phyloP scores from a whole-genome alignment of 2,329 filamentous ascomycete species.

The Cladosporium sp. region DNA sequence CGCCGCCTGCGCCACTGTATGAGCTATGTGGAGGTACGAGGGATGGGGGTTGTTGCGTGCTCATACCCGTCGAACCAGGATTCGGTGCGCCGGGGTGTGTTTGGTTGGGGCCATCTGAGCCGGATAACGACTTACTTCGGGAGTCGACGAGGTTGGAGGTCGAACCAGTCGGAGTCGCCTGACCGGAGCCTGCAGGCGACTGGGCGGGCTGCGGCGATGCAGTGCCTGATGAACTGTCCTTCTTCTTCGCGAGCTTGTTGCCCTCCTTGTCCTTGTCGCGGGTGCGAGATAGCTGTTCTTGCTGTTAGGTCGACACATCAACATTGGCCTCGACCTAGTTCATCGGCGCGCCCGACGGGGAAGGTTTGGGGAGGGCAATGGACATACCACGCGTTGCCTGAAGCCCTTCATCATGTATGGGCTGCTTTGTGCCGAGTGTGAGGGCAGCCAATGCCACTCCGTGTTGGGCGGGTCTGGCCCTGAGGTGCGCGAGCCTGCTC shows the following conservation, averaged over 20 bases:
- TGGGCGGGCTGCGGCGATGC: slow-evolving; percentile 66
- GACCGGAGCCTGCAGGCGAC: slow-evolving; percentile 58
- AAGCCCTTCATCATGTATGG: slow-evolving; percentile 78
- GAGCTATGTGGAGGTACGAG: slow-evolving; percentile 10
- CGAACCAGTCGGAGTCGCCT: slow-evolving; percentile 80
- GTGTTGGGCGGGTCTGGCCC: slow-evolving; percentile 23
- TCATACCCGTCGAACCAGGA: slow-evolving; percentile 21
- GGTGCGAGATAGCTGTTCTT: slow-evolving; percentile 83
- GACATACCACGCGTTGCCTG: slow-evolving; percentile 90
- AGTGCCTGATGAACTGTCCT: slow-evolving; percentile 62
- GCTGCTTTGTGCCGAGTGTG: slow-evolving; percentile 12
- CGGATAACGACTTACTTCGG: slow-evolving; percentile 75
- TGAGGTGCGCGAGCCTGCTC: slow-evolving; percentile 17
- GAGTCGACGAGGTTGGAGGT: slow-evolving; percentile 80
- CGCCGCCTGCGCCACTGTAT: slow-evolving; percentile 19
- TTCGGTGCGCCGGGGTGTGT: slow-evolving; percentile 45
- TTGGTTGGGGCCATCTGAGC: slow-evolving; percentile 27
- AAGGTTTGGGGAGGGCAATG: background rate
- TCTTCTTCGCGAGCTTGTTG: slow-evolving; percentile 68
- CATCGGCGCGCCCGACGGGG: slow-evolving; percentile 13
- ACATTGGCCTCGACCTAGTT: slow-evolving; percentile 15
- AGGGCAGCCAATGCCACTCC: slow-evolving; percentile 28
- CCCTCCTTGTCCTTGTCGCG: slow-evolving; percentile 56
- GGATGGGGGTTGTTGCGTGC: slow-evolving; percentile 8
- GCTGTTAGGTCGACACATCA: slow-evolving; percentile 42